phyloP scores from a whole-genome alignment of 1,139 yeast genomes.

The Lodderomyces orthopsilosis region DNA sequence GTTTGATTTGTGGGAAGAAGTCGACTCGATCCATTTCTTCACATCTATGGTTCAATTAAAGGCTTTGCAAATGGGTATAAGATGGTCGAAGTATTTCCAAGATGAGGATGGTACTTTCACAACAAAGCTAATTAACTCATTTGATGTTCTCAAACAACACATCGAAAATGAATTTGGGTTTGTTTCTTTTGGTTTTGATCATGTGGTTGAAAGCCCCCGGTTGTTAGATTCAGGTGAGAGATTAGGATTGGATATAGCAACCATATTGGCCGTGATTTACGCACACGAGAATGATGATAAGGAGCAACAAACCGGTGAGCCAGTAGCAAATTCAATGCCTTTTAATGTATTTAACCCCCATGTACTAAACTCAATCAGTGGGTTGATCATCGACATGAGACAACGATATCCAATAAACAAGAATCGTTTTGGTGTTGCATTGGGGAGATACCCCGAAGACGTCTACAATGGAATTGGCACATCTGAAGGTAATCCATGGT shows the following conservation, averaged over 20 bases:
- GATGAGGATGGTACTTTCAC: slow-evolving; percentile 19
- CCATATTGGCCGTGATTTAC: slow-evolving; percentile 65
- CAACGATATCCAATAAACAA: slow-evolving; percentile 73
- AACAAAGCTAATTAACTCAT: slow-evolving; percentile 18
- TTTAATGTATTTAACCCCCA: slow-evolving; percentile 55
- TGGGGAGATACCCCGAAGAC: slow-evolving; percentile 95
- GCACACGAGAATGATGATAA: slow-evolving; percentile 42
- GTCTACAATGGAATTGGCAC: slow-evolving; percentile 75
- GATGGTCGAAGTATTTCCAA: slow-evolving; percentile 38
- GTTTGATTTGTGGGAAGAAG: slow-evolving; percentile 95
- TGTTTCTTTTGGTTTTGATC: slow-evolving; percentile 30
- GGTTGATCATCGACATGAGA: slow-evolving; percentile 65
- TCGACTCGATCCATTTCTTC: slow-evolving; percentile 70
- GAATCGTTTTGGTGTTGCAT: slow-evolving; percentile 56
- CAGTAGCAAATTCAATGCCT: slow-evolving; percentile 41
- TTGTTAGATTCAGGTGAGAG: slow-evolving; percentile 41
- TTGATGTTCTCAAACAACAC: background rate
- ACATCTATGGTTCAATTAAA: slow-evolving; percentile 73
- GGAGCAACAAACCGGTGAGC: slow-evolving; percentile 11
- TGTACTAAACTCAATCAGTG: slow-evolving; percentile 56
- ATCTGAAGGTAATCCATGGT: slow-evolving; percentile 94
- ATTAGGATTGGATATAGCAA: slow-evolving; percentile 77
- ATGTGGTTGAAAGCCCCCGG: slow-evolving; percentile 69
- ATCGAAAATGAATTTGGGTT: slow-evolving; percentile 23
- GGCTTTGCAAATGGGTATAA: slow-evolving; percentile 60